phyloP scores from a whole-genome alignment of 208 protist species.

The Crithidia sp. region DNA sequence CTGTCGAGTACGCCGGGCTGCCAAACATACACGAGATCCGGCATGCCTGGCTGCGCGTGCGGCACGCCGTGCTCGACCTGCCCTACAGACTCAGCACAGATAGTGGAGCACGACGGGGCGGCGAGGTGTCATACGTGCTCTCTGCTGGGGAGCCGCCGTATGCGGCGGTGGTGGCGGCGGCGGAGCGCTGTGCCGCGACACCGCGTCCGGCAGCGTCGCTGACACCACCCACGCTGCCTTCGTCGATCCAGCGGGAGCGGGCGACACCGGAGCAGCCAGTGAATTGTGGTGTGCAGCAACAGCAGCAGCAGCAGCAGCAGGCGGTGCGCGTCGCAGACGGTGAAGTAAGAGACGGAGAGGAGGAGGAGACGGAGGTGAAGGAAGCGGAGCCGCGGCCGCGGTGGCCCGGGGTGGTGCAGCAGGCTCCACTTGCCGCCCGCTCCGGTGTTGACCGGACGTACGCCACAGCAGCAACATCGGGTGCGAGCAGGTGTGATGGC shows the following conservation, averaged over 20 bases:
- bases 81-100: conserved; percentile 21
- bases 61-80: conserved; percentile 32
- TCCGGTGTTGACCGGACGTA: not conserved
- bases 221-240: not conserved
- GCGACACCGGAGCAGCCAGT: too few species aligned
- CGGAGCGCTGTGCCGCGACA: conserved; percentile 6
- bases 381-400: not conserved
- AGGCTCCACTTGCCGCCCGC: conserved; percentile 10
- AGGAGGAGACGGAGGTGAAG: not conserved
- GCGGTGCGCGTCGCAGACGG: not conserved
- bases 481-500: not conserved
- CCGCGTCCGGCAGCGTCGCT: conserved; percentile 4
- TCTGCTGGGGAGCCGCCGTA: conserved; percentile 25
- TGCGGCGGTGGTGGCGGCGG: conserved; percentile 32
- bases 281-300: not conserved
- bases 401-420: conserved; percentile 18
- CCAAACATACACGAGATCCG: conserved; percentile 57
- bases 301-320: not conserved
- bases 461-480: not conserved
- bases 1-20: conserved; percentile 45
- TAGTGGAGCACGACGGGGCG: not conserved
- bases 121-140: conserved; percentile 24
- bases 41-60: conserved; percentile 34
- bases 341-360: not conserved
- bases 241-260: not conserved